Evolutionary conservation across 2,329 filamentous ascomycete genomes (phyloP), one percentile per base, ranked within the genome.

Genomic region (Fusarium anguioides): DNA sequence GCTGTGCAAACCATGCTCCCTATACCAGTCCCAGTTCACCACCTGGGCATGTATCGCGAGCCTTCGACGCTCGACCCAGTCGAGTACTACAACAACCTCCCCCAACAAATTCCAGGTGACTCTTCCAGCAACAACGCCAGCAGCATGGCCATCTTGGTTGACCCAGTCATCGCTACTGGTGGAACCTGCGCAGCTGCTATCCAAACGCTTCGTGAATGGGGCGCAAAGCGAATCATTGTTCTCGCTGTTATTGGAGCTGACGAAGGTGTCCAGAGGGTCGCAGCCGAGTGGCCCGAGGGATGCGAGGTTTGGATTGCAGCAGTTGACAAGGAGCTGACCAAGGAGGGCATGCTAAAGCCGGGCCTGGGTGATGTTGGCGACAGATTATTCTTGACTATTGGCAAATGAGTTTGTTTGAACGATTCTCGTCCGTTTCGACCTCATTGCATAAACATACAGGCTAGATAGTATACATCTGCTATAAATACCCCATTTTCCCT

Each of bases 11-110:
- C 89, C 26, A 85, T 98, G 73, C 92, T 98, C 60, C 94, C 95
- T 18, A 76, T 80, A 35, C 86, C 93, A 15, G 91, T 95, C 29
- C 90, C 94, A 8, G 87, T 97, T 67, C 94, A 98, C 82, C 95
- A 98, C 78, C 90, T 98, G 9, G 95, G 96, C 69, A 90, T 98
- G 75, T 98, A 95, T 84, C 93, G 94, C 75, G 94, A 97, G 77
- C 93, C 91, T 61, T 88, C 88, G 56, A 95, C 92, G 41, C 89
- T 97, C 56, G 89, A 93, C 74, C 93, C 94, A 5, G 94, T 97
- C 59, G 94, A 97, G 81, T 97, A 97, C 86, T 97, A 97, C 86
- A 97, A 97, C 84, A 97, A 97, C 80, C 89, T 97, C 20, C 94
- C 94, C 33, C 90, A 92, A 80, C 91, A 93, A 80, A 76, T 83